These are phyloP conservation scores for Carex littledalei DNA, from an alignment of 176 grass and related monocot genomes.

Conservation along the genomic window DNA sequence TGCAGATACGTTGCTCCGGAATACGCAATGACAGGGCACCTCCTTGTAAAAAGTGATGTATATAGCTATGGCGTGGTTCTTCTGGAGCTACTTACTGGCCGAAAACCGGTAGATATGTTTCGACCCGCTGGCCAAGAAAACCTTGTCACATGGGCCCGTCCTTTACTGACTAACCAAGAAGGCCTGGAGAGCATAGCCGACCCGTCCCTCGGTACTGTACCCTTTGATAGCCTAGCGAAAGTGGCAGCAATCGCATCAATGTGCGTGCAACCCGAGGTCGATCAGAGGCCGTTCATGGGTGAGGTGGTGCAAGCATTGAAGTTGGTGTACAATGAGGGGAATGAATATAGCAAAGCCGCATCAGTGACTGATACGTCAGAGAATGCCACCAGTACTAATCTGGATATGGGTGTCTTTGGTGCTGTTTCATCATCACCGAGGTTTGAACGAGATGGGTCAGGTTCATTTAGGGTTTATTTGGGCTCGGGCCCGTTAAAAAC, in stretches of 20 bases:
- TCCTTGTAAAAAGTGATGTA: conserved; percentile 97
- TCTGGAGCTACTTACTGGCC: conserved; percentile 87
- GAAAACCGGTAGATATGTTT: conserved; percentile 89
- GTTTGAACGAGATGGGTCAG: conserved; percentile 56
- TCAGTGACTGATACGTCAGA: conserved; percentile 36
- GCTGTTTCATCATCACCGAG: conserved; percentile 37
- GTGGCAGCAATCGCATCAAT: conserved; percentile 97
- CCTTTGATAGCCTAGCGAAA: conserved; percentile 67
- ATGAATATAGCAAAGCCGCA: conserved; percentile 48
- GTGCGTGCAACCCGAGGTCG: conserved; percentile 97
- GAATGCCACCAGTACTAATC: conserved; percentile 33
- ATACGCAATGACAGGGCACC: conserved; percentile 98
- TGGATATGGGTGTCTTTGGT: conserved; percentile 44
- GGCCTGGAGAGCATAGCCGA: conserved; percentile 66
- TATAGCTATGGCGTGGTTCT: conserved; percentile 99
- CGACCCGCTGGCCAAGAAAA: conserved; percentile 91
- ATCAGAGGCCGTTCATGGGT: conserved; percentile 95
- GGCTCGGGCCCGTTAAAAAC: conserved; percentile 67
- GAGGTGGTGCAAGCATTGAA: conserved; percentile 95
- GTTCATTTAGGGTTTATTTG: conserved; percentile 72
- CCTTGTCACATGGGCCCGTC: conserved; percentile 81
- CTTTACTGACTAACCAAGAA: conserved; percentile 68
- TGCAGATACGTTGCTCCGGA: conserved; percentile 91
- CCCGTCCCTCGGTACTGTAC: conserved; percentile 54
- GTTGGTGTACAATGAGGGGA: conserved; percentile 71